These are phyloP conservation scores for Trichocladium uniseriatum DNA, from an alignment of 495 filamentous ascomycete species.

Conservation along the genomic window DNA sequence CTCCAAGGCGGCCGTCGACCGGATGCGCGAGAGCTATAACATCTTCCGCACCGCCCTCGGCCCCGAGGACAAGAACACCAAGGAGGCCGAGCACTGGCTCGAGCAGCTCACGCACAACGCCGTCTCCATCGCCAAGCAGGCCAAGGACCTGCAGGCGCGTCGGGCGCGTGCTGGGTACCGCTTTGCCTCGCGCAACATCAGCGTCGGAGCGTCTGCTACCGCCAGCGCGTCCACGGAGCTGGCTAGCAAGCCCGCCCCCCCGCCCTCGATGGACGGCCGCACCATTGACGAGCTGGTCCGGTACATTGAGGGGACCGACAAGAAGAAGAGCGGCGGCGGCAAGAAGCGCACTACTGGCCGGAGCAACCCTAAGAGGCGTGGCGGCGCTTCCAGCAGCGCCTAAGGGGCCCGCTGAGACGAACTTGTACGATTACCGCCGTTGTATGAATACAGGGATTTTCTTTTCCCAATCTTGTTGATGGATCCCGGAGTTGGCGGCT, in stretches of 20 bases:
- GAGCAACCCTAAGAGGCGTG: conserved; percentile 62
- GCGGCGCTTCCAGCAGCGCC: conserved; percentile 16
- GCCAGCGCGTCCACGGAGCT: conserved; percentile 20
- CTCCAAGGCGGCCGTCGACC: conserved; percentile 74
- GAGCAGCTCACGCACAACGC: conserved; percentile 91
- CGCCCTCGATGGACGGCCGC: conserved; percentile 28
- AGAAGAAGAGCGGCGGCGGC: conserved; percentile 40
- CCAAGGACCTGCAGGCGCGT: conserved; percentile 71
- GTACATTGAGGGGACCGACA: conserved; percentile 18
- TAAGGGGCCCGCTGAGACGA: too few relatives aligned
- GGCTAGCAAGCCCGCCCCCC: conserved; percentile 10
- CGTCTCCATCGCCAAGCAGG: conserved; percentile 83
- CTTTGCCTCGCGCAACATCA: conserved; percentile 40
- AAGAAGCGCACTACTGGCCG: conserved; percentile 58
- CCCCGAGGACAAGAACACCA: conserved; percentile 85
- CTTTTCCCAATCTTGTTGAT: too few relatives aligned
- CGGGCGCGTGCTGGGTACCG: conserved; percentile 47
- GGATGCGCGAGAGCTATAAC: conserved; percentile 92
- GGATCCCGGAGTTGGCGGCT: too few relatives aligned
- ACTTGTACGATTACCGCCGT: background rate
- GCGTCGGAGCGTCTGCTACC: conserved; percentile 30
- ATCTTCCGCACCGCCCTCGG: conserved; percentile 85
- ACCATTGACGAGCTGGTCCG: conserved; percentile 19
- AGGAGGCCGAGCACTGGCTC: conserved; percentile 90
- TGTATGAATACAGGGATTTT: background rate